Conservation (phyloP, 1,139 yeast genomes). For the Meyerozyma carpophila region DNA sequence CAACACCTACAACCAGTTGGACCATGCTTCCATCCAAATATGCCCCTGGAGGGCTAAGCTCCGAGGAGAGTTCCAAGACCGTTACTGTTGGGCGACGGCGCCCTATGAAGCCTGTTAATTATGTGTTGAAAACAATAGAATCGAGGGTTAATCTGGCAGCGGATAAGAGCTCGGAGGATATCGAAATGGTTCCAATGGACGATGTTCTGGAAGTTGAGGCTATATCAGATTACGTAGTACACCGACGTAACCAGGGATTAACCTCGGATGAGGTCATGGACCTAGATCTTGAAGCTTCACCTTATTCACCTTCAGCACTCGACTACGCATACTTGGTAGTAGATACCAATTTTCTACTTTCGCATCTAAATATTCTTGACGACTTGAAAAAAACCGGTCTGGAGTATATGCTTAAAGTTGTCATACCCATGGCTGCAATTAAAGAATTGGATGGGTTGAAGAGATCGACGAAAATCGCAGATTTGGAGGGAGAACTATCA, state of each 20-base stretch:
- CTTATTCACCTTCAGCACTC: not conserved
- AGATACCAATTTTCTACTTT: conserved; percentile 74
- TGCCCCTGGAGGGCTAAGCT: conserved; percentile 37
- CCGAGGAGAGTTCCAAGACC: conserved; percentile 20
- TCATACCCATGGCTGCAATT: conserved; percentile 67
- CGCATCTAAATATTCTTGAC: conserved; percentile 56
- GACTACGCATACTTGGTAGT: conserved; percentile 39
- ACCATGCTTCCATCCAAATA: conserved; percentile 37
- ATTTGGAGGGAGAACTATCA: conserved; percentile 7
- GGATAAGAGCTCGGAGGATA: conserved; percentile 21
- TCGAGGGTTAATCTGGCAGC: conserved; percentile 27
- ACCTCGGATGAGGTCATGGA: not conserved
- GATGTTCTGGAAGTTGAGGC: conserved; percentile 39
- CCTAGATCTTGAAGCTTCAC: not conserved
- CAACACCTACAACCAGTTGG: not conserved
- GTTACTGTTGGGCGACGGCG: conserved; percentile 29
- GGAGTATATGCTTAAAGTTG: conserved; percentile 41
- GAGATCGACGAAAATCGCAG: conserved; percentile 21
- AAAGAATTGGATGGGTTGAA: conserved; percentile 81
- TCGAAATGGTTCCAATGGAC: conserved; percentile 49
- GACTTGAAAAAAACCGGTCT: conserved; percentile 36
- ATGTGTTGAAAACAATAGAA: conserved; percentile 27
- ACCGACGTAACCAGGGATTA: not conserved
- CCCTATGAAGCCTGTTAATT: conserved; percentile 16
- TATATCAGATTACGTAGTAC: conserved; percentile 38